Percentiles rank a stretch among this genome's conserved stretches.
phyloP scores from a whole-genome alignment of 2,329 filamentous ascomycete species.

The Neofusicoccum sp. region DNA sequence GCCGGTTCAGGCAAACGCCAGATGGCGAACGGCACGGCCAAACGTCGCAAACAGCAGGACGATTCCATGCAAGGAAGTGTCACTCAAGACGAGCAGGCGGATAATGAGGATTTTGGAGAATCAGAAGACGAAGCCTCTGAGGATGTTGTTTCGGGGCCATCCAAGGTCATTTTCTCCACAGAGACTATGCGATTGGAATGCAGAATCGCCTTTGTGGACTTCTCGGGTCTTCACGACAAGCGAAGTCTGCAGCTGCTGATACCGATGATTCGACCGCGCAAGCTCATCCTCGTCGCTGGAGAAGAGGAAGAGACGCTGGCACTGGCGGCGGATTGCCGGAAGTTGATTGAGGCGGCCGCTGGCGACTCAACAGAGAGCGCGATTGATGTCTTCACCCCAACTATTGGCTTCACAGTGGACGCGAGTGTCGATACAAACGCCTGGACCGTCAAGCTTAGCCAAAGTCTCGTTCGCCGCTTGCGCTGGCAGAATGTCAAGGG shows the following conservation, averaged over 20 bases:
- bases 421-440: slow-evolving; percentile 97
- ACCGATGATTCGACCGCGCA: slow-evolving; percentile 87
- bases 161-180: slow-evolving; percentile 67
- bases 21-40: slow-evolving; percentile 51
- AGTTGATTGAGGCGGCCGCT: slow-evolving; percentile 54
- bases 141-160: slow-evolving; percentile 61
- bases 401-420: slow-evolving; percentile 71
- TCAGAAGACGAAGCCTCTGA: slow-evolving; percentile 53
- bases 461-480: slow-evolving; percentile 77
- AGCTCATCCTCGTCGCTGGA: slow-evolving; percentile 88
- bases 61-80: slow-evolving; percentile 30
- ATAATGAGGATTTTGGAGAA: slow-evolving; percentile 49
- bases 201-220: slow-evolving; percentile 84
- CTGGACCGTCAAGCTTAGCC: slow-evolving; percentile 90
- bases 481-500: slow-evolving; percentile 94
- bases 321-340: slow-evolving; percentile 77
- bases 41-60: slow-evolving; percentile 53
- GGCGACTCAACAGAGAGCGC: slow-evolving; percentile 47
- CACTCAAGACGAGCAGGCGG: slow-evolving; percentile 21
- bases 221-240: slow-evolving; percentile 87
- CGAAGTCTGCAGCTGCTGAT: slow-evolving; percentile 93
- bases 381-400: slow-evolving; percentile 75
- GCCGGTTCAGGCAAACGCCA: slow-evolving; percentile 31
- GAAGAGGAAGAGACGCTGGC: slow-evolving; percentile 68
- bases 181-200: slow-evolving; percentile 67